These are phyloP conservation scores for Raddia distichophylla DNA, from an alignment of 176 grass and related monocot species.

Conservation along the genomic window DNA sequence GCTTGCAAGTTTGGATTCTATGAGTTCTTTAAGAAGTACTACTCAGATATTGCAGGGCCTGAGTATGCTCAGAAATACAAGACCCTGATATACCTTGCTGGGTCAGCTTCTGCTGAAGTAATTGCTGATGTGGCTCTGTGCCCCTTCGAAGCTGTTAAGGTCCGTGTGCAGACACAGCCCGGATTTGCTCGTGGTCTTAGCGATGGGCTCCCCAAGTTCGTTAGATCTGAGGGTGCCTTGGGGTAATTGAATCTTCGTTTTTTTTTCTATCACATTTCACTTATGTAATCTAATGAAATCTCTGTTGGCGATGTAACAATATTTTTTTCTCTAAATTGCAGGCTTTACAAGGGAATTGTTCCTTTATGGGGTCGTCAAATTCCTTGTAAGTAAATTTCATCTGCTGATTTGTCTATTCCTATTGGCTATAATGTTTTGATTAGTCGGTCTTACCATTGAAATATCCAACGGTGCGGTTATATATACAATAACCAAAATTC, in stretches of 20 bases:
- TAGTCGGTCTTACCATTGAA: neutral
- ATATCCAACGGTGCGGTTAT: too few relatives aligned
- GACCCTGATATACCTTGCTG: conserved; percentile 70
- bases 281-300: conserved; percentile 8
- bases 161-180: conserved; percentile 73
- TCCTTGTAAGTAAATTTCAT: conserved; percentile 61
- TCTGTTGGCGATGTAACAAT: neutral
- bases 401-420: neutral
- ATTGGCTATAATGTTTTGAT: neutral
- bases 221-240: conserved; percentile 58
- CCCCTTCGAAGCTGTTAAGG: conserved; percentile 71
- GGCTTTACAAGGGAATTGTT: conserved; percentile 66
- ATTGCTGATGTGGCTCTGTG: conserved; percentile 70
- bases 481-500: too few relatives aligned
- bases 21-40: conserved; percentile 77
- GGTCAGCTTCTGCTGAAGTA: conserved; percentile 66
- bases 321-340: conserved; percentile 42
- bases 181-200: conserved; percentile 66
- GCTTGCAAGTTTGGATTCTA: conserved; percentile 82
- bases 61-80: conserved; percentile 67
- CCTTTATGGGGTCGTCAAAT: conserved; percentile 77
- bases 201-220: conserved; percentile 67
- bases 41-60: conserved; percentile 71
- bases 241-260: conserved; percentile 44
- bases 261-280: neutral